A percentile compares a stretch with the other conserved stretches of the same genome.
These are phyloP conservation scores for Aspergillus haitiensis DNA, from an alignment of 495 filamentous ascomycete species.

Conservation along the genomic window DNA sequence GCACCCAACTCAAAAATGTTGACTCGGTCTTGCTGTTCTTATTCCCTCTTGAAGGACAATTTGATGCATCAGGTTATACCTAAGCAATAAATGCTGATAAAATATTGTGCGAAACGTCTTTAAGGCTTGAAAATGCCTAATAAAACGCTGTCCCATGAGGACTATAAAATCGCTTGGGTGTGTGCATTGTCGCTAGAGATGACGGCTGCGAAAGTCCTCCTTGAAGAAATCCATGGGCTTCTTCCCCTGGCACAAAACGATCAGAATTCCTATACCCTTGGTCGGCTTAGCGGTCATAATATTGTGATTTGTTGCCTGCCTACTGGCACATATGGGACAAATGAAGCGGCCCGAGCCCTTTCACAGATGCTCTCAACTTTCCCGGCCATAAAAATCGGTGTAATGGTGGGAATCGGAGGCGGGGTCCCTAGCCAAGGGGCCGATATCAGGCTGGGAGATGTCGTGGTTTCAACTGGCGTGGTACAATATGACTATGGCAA, in stretches of 20 bases:
- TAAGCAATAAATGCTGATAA: too few species aligned
- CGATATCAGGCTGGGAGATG: slow-evolving; percentile 38
- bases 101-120: too few species aligned
- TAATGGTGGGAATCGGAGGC: slow-evolving; percentile 42
- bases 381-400: slow-evolving; percentile 23
- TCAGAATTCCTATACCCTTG: slow-evolving; percentile 36
- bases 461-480: slow-evolving; percentile 35
- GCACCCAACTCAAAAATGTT: too few species aligned
- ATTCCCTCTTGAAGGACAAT: too few species aligned
- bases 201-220: slow-evolving; percentile 30
- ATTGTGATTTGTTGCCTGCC: slow-evolving; percentile 37
- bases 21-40: too few species aligned
- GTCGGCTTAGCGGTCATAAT: slow-evolving; percentile 32
- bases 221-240: slow-evolving; percentile 32
- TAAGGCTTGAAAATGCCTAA: too few species aligned
- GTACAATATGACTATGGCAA: slow-evolving; percentile 46
- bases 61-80: too few species aligned
- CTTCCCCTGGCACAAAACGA: slow-evolving; percentile 20
- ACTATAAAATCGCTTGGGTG: slow-evolving; percentile 39
- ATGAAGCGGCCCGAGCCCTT: slow-evolving; percentile 26
- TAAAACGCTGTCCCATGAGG: not conserved
- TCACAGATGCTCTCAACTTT: slow-evolving; percentile 30
- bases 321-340: slow-evolving; percentile 28
- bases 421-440: slow-evolving; percentile 28
- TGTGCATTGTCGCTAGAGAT: slow-evolving; percentile 36